Evolutionary conservation across 1,139 yeast species (phyloP).

Genomic region (Taphrina betulina): DNA sequence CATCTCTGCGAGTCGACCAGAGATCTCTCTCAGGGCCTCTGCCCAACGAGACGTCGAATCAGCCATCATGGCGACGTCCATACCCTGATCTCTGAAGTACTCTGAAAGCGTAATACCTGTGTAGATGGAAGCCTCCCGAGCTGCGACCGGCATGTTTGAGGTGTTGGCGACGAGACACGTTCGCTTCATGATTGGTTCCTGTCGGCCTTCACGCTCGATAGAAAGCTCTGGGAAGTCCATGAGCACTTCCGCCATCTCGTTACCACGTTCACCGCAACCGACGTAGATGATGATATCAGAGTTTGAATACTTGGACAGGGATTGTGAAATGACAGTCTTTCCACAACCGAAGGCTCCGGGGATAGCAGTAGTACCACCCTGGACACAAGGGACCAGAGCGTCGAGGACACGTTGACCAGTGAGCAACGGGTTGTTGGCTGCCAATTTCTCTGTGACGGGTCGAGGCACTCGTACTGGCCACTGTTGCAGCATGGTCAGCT

Average conservation of each 20-base stretch:
- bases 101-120: conserved; percentile 98
- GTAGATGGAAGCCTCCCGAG: conserved; percentile 98
- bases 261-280: conserved; percentile 93
- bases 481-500: conserved; percentile 92
- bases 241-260: conserved; percentile 98
- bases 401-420: conserved; percentile 99
- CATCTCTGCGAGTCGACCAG: conserved; percentile 99
- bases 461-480: conserved; percentile 99
- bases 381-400: conserved; percentile 97
- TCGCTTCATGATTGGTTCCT: conserved; percentile 99
- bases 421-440: conserved; percentile 90
- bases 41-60: conserved; percentile 99
- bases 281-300: conserved; percentile 94
- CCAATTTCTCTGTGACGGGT: conserved; percentile 89
- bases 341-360: conserved; percentile 99
- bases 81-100: conserved; percentile 99
- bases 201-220: conserved; percentile 86
- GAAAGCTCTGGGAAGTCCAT: conserved; percentile 98
- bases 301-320: conserved; percentile 93
- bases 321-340: conserved; percentile 97
- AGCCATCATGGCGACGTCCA: conserved; percentile 98
- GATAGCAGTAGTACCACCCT: conserved; percentile 99
- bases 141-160: conserved; percentile 99
- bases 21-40: conserved; percentile 98
- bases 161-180: conserved; percentile 98